Conservation (phyloP, 306 rosid species). For the Malus orientalis region DNA sequence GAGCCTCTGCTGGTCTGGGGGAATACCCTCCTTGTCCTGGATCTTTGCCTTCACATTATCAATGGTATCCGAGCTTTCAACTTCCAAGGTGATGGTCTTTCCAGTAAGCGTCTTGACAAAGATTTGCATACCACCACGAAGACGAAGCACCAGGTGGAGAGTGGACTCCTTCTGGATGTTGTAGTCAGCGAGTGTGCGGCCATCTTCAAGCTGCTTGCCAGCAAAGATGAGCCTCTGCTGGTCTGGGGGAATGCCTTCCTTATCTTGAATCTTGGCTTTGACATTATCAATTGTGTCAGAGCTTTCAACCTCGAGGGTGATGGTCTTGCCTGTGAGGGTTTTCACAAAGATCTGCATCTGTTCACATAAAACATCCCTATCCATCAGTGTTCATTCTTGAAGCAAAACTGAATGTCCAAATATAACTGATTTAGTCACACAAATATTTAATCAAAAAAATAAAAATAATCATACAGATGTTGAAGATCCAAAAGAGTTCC, state of each 20-base stretch:
- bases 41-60: conserved; percentile 19
- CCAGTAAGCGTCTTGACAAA: conserved; percentile 17
- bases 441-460: not conserved
- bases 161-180: conserved; percentile 18
- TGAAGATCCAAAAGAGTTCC: not conserved
- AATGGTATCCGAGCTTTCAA: conserved; percentile 10
- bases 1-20: conserved; percentile 14
- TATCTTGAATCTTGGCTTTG: conserved; percentile 17
- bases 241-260: conserved; percentile 19
- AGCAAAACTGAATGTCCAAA: not conserved
- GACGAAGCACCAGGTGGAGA: conserved; percentile 13
- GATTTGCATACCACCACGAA: conserved; percentile 22
- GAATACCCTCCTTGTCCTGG: conserved; percentile 17
- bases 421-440: not conserved
- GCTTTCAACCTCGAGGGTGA: conserved; percentile 18
- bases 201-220: conserved; percentile 18
- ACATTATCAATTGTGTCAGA: conserved; percentile 16
- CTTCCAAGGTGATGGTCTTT: conserved; percentile 17
- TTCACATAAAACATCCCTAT: not conserved
- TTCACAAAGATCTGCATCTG: conserved; percentile 22
- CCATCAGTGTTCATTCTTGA: not conserved
- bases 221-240: conserved; percentile 18
- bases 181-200: conserved; percentile 3
- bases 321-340: conserved; percentile 21
- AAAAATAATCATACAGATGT: not conserved